Conservation (phyloP, 2,329 filamentous ascomycete species). For the Aureobasidium melanogenum region DNA sequence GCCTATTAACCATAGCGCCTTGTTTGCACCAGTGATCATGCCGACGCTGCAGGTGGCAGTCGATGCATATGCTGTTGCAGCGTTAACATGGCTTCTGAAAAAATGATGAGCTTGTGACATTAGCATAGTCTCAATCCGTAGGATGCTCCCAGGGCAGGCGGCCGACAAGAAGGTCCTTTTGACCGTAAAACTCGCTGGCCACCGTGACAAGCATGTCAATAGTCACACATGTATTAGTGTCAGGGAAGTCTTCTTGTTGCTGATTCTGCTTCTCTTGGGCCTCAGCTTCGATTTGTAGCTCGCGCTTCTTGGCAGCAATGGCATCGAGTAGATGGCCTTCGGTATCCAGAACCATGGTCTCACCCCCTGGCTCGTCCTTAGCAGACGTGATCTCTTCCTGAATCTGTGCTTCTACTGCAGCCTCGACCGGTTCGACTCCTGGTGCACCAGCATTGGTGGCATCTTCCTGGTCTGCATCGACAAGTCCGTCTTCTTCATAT, state of each 20-base stretch:
- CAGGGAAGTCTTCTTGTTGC: slow-evolving; percentile 14
- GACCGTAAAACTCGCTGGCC: slow-evolving; percentile 80
- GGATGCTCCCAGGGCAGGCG: slow-evolving; percentile 37
- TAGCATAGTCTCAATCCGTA: not conserved
- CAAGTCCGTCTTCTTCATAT: slow-evolving; percentile 20
- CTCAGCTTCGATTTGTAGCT: not conserved
- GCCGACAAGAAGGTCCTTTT: slow-evolving; percentile 64
- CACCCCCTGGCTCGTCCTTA: not conserved
- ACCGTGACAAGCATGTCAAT: slow-evolving; percentile 88
- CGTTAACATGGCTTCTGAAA: slow-evolving; percentile 25
- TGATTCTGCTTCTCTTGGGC: slow-evolving; percentile 12
- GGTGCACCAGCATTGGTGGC: slow-evolving; percentile 2
- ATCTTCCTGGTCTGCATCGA: not conserved
- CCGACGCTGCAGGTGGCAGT: slow-evolving; percentile 48
- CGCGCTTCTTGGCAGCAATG: slow-evolving; percentile 6
- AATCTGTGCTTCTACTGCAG: not conserved
- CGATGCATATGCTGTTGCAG: slow-evolving; percentile 28
- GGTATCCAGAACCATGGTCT: not conserved
- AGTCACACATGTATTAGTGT: slow-evolving; percentile 49
- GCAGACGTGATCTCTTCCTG: not conserved
- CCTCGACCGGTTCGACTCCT: slow-evolving; percentile 7
- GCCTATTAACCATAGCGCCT: slow-evolving; percentile 51
- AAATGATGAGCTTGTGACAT: not conserved
- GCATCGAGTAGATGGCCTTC: not conserved
- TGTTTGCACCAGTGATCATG: slow-evolving; percentile 51